These are phyloP conservation scores for Scheffersomyces lignicola DNA, from an alignment of 1,139 yeast species.

Conservation along the genomic window DNA sequence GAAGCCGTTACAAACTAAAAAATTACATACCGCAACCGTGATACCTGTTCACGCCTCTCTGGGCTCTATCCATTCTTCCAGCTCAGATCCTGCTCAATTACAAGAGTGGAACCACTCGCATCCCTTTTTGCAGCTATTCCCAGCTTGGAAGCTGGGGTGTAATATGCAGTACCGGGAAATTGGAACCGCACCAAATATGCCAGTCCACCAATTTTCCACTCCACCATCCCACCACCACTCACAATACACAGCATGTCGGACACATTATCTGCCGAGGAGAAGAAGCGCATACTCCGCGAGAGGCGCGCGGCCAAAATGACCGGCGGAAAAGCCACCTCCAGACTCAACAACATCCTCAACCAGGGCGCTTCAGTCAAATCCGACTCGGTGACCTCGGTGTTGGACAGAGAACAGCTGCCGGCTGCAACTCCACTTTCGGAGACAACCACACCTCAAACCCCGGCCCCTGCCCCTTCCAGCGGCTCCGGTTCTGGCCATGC, in stretches of 20 bases:
- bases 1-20: no score
- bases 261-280: constrained; percentile 56
- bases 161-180: no score
- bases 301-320: constrained; percentile 70
- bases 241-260: constrained; percentile 21
- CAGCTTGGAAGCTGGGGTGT: no score
- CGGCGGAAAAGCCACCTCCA: constrained; percentile 54
- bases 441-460: constrained; percentile 3
- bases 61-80: no score
- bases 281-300: constrained; percentile 60
- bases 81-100: no score
- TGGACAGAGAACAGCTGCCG: constrained; percentile 24
- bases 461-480: constrained; percentile 6
- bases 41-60: no score
- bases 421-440: constrained; percentile 9
- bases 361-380: constrained; percentile 44
- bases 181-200: background rate
- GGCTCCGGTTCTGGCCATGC: constrained; percentile 1
- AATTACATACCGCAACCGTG: no score
- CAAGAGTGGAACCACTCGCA: no score
- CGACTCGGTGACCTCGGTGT: constrained; percentile 32
- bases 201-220: constrained; percentile 5
- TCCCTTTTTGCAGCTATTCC: no score
- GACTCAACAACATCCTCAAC: constrained; percentile 50
- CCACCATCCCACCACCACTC: constrained; percentile 8